Evolutionary conservation across 768 basidiomycete species (phyloP), one percentile per base, ranked within the genome.

Genomic region (Leccinum disarticulatum): DNA sequence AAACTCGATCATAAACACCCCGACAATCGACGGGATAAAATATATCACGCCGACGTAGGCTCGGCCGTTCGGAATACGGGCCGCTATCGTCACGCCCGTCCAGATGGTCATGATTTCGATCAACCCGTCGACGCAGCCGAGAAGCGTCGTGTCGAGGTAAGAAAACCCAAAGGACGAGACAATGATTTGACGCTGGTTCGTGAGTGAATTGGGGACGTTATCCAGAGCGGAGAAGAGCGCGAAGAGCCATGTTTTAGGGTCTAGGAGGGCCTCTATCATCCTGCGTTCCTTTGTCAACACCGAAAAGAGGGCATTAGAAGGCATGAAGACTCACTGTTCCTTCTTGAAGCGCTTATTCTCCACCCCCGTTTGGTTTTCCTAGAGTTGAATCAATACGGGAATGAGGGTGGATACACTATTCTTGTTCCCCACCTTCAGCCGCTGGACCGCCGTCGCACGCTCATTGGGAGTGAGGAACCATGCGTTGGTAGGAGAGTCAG

Each of bases 321-420:
- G 17, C 3, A n/a, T 31, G 1, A n/a, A 43, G 41, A 79, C 87
- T 62, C 57, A 90, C 89, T 92, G 90, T 38, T 90, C 87, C 55
- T 79, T 83, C 76, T 92, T 92, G 76, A 89, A 92, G 55, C 80
- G 80, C 66, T 92, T 93, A 68, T 90, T 91, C 73, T 91, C 90
- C 11, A 91, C 82, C 33, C 90, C 90, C 1, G 88, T 88, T 82
- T 92, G 88, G 62, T 91, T 90, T 72, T 77, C 81, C 84, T 86
- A 63, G 8, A 22, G 14, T 19, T 6, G 17, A 49, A 10, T 63
- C 6, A 61, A 28, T 52, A 46, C 28, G 8, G 1, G 25, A 22
- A 31, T 33, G 2, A 5, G 43, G 10, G 55, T 41, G 8, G 6
- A 15, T 17, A 41, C 36, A 13, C 47, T 2, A n/a, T 22, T 19